A percentile compares a stretch with the other conserved stretches of the same genome.
phyloP scores from a whole-genome alignment of 495 filamentous ascomycete genomes.

The Penicillium turbatum region DNA sequence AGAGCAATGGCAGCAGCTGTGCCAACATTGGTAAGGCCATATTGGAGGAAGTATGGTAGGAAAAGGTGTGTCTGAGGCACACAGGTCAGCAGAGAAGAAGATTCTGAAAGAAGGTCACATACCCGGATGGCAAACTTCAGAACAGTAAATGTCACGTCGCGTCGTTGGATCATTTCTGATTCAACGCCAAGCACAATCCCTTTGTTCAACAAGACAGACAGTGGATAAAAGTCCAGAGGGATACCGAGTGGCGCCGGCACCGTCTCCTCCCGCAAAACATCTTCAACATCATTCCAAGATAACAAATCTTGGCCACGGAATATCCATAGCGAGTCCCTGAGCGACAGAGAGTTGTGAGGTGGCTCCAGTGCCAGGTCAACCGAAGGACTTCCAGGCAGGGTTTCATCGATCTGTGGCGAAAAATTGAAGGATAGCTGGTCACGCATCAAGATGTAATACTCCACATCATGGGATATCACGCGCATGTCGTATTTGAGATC shows the following conservation, averaged over 20 bases:
- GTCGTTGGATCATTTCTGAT: slow-evolving; percentile 82
- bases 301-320: slow-evolving; percentile 82
- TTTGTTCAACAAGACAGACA: slow-evolving; percentile 79
- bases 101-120: slow-evolving; percentile 25
- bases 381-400: slow-evolving; percentile 49
- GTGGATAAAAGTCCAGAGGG: slow-evolving; percentile 86
- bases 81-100: slow-evolving; percentile 15
- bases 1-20: slow-evolving; percentile 69
- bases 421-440: slow-evolving; percentile 64
- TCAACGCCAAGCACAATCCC: slow-evolving; percentile 89
- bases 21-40: slow-evolving; percentile 67
- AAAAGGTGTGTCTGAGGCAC: slow-evolving; percentile 74
- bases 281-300: slow-evolving; percentile 88
- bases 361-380: slow-evolving; percentile 44
- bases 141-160: slow-evolving; percentile 83
- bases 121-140: slow-evolving; percentile 80
- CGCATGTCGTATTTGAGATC: slow-evolving; percentile 97
- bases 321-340: slow-evolving; percentile 88
- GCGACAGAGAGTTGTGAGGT: slow-evolving; percentile 43
- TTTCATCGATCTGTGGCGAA: slow-evolving; percentile 37
- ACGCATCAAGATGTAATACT: slow-evolving; percentile 88
- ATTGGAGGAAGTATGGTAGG: slow-evolving; percentile 77
- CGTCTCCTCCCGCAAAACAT: slow-evolving; percentile 60
- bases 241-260: slow-evolving; percentile 42
- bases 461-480: slow-evolving; percentile 88